phyloP scores from a whole-genome alignment of 73 alveolate genomes.

The Strombidium stylifer region DNA sequence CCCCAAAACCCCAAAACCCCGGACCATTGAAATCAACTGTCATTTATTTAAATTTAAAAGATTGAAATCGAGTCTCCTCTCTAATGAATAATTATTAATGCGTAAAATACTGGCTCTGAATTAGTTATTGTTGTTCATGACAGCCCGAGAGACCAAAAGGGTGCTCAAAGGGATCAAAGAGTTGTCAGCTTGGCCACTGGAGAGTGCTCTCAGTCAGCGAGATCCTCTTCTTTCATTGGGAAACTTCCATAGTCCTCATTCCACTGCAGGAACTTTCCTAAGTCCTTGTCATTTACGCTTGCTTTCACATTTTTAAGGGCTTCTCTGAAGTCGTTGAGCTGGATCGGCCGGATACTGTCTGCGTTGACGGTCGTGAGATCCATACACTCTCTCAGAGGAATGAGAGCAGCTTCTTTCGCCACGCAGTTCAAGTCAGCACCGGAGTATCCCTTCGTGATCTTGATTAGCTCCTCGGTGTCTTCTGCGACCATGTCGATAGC shows the following conservation, averaged over 20 bases:
- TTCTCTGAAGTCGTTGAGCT: conserved; percentile 76
- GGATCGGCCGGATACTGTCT: conserved; percentile 83
- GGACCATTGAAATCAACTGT: not conserved
- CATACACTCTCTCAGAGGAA: conserved; percentile 83
- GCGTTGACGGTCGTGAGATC: conserved; percentile 67
- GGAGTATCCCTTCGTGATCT: conserved; percentile 92
- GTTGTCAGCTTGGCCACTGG: too few relatives aligned
- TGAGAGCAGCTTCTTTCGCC: conserved; percentile 89
- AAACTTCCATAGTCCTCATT: conserved; percentile 87
- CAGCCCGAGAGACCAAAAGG: too few relatives aligned
- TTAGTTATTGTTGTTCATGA: too few relatives aligned
- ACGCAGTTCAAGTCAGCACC: conserved; percentile 94
- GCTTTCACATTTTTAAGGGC: conserved; percentile 87
- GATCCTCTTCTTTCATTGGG: conserved; percentile 60
- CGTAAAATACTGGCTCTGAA: too few relatives aligned
- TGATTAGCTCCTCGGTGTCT: conserved; percentile 65
- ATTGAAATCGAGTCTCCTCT: not conserved
- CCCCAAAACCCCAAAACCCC: not conserved
- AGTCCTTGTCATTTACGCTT: conserved; percentile 85
- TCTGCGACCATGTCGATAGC: conserved; percentile 48
- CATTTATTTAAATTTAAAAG: not conserved
- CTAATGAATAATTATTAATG: not conserved
- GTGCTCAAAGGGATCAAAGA: too few relatives aligned
- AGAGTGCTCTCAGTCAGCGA: conserved; percentile 58
- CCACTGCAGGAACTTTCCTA: conserved; percentile 90